Evolutionary conservation across 129 eudicot genomes (phyloP).

Genomic region (Centaurea solstitialis): DNA sequence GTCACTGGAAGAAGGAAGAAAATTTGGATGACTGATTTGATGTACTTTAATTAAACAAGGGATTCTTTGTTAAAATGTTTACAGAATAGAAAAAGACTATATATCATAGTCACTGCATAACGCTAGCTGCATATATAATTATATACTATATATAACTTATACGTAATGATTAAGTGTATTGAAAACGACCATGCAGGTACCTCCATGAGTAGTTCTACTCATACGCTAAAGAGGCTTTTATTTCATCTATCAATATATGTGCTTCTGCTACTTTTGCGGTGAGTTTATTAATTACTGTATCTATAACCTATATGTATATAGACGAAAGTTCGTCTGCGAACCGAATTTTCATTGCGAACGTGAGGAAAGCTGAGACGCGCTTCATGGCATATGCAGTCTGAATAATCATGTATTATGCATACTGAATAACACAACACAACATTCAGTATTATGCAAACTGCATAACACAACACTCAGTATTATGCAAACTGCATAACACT

Average conservation of each 20-base stretch:
- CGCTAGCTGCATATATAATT: too few relatives aligned
- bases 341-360: too few relatives aligned
- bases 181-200: constrained; percentile 33
- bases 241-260: constrained; percentile 17
- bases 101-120: constrained; percentile 10
- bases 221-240: constrained; percentile 35
- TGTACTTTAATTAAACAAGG: constrained; percentile 28
- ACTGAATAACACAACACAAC: too few relatives aligned
- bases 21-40: constrained; percentile 15
- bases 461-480: too few relatives aligned
- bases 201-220: constrained; percentile 33
- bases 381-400: too few relatives aligned
- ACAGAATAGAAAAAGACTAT: constrained; percentile 1
- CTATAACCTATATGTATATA: background rate
- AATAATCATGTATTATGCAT: too few relatives aligned
- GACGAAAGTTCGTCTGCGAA: too few relatives aligned
- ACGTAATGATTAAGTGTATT: constrained; percentile 12
- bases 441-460: too few relatives aligned
- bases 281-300: constrained; percentile 32
- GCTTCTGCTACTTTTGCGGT: constrained; percentile 40
- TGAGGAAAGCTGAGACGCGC: too few relatives aligned
- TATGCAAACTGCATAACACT: too few relatives aligned
- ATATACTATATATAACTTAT: constrained; percentile 23
- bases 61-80: constrained; percentile 13
- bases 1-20: constrained; percentile 25